A percentile compares a stretch with the other conserved stretches of the same genome.
Evolutionary conservation across 2,329 filamentous ascomycete genomes (phyloP).

Genomic region (Xylariomycetidae sp.): DNA sequence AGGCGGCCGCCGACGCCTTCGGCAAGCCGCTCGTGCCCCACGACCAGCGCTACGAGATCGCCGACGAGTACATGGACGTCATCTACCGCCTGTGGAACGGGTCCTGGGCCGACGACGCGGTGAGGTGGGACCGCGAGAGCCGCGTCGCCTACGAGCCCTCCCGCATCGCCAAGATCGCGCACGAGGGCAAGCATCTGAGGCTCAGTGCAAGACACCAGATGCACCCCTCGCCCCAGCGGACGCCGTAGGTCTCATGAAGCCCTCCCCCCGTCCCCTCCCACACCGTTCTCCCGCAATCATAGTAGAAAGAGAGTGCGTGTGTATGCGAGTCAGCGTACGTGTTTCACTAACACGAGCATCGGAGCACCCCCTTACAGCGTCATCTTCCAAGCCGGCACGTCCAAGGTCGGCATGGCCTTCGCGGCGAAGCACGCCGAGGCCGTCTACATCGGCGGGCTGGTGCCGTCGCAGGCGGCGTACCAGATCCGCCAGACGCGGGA

Average conservation of each 20-base stretch:
- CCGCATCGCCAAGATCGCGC: conserved; percentile 55
- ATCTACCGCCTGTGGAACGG: conserved; percentile 47
- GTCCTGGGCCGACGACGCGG: conserved; percentile 39
- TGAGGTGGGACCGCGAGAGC: conserved; percentile 18
- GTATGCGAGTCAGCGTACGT: too few relatives aligned
- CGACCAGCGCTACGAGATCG: conserved; percentile 43
- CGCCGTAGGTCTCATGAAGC: conserved; percentile 44
- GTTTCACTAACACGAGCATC: too few relatives aligned
- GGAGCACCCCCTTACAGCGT: conserved; percentile 31
- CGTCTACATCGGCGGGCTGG: conserved; percentile 30
- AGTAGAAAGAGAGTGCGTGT: neutral
- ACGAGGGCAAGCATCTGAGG: conserved; percentile 54
- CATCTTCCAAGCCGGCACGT: conserved; percentile 61
- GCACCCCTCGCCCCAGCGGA: conserved; percentile 59
- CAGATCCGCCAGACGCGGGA: neutral
- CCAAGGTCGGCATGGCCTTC: conserved; percentile 54
- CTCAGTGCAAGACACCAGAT: conserved; percentile 57
- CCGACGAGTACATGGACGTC: conserved; percentile 43
- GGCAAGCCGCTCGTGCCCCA: conserved; percentile 41
- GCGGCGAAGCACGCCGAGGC: conserved; percentile 61
- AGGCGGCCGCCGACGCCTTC: conserved; percentile 42
- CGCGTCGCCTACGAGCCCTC: conserved; percentile 28
- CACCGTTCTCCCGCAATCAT: neutral
- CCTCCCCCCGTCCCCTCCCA: too few relatives aligned
- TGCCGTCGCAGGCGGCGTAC: neutral